Base-by-base conservation (phyloP, 1,139 yeast species). In the Yamadazyma oceani region DNA sequence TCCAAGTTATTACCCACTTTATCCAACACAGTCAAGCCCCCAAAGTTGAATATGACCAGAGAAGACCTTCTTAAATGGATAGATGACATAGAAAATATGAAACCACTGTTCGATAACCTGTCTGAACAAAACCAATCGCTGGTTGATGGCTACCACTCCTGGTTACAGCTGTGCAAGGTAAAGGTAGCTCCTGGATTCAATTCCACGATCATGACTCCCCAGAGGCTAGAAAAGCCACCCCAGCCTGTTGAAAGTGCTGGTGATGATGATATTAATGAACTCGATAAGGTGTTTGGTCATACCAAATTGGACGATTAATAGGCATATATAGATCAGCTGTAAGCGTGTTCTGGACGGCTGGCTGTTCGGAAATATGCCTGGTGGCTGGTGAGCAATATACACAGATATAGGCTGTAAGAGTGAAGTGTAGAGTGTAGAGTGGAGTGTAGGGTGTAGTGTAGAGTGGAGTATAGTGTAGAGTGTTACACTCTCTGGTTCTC, bases 141-240 rank as follows among this genome's bases (percentile, higher is more conserved):
- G 40, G 39, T n/a, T 69, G 57, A 43, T 4, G 40, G 39, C n/a
- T 69, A 57, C 41, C 36, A 54, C 16, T 50, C 53, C 9, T 71
- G 77, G 77, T 42, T 66, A n/a, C 48, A 50, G 15, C 41, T 44
- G n/a, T 64, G 64, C 41, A 66, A 60, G 40, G 44, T 55, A 7
- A 59, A 58, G 35, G 60, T 67, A 8, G 77, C 77, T 1, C 77
- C 77, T 0, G 77, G 77, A 0, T 67, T 65, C 40, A 60, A 61
- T 37, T 49, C 60, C 2, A 51, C 53, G 1, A 55, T 69, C 2
- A 66, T 69, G 66, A 56, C 57, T 21, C 76, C 75, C 4, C 22
- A 51, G 45, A 17, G 24, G 13, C 12, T 28, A 17, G 22, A 28
- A 29, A 14, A 12, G 54, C 14, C 21, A 32, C n/a, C n/a, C n/a